phyloP scores from a whole-genome alignment of 2,329 filamentous ascomycete species.

The Beauveria bassiana region DNA sequence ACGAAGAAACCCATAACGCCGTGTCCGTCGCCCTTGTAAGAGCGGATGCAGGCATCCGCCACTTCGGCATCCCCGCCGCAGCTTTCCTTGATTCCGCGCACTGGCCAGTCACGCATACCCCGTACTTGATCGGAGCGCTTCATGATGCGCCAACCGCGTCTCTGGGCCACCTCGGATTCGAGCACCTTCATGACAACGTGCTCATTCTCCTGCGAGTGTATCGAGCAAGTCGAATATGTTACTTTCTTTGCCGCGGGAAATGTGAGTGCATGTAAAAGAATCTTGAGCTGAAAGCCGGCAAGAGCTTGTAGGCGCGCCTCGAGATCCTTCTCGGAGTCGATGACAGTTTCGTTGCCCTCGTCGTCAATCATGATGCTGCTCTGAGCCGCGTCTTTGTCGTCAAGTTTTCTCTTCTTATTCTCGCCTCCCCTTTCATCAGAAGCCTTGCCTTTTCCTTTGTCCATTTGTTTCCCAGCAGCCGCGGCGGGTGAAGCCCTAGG shows the following conservation, averaged over 20 bases:
- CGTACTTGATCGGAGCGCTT: slow-evolving; percentile 62
- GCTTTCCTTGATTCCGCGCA: slow-evolving; percentile 49
- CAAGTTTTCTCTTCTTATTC: slow-evolving; percentile 37
- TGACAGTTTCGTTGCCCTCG: slow-evolving; percentile 46
- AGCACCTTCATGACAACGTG: slow-evolving; percentile 69
- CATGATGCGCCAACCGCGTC: slow-evolving; percentile 71
- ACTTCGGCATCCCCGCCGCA: slow-evolving; percentile 43
- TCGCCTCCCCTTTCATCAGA: not conserved
- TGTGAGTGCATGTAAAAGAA: slow-evolving; percentile 75
- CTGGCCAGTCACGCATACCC: slow-evolving; percentile 69
- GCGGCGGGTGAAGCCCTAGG: slow-evolving; percentile 24
- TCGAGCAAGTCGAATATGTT: slow-evolving; percentile 89
- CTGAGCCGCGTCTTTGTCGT: slow-evolving; percentile 24
- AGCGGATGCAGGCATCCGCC: slow-evolving; percentile 71
- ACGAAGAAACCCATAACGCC: slow-evolving; percentile 96
- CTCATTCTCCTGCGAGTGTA: slow-evolving; percentile 86
- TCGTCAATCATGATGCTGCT: slow-evolving; percentile 44
- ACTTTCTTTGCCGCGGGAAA: slow-evolving; percentile 71
- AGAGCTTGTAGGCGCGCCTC: slow-evolving; percentile 62
- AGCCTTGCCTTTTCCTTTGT: slow-evolving; percentile 12
- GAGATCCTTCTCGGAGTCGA: slow-evolving; percentile 49
- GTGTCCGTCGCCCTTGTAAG: slow-evolving; percentile 70
- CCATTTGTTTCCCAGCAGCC: slow-evolving; percentile 15
- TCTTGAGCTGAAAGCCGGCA: slow-evolving; percentile 70
- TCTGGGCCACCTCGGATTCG: slow-evolving; percentile 54